phyloP scores from a whole-genome alignment of 768 basidiomycete genomes.

The Lactarius vividus region DNA sequence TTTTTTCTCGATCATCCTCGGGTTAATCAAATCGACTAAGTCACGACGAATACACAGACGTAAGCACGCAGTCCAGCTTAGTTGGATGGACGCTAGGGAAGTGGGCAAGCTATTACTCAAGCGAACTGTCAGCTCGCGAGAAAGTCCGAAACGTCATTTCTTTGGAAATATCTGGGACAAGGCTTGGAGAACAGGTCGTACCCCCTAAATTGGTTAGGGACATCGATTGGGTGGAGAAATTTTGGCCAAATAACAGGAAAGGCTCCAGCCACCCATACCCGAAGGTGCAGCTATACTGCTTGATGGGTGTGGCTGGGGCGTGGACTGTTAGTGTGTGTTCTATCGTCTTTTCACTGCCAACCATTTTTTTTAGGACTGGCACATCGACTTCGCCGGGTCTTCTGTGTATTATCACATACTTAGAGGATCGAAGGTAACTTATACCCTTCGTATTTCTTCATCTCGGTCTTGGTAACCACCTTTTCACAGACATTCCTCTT shows the following conservation, averaged over 20 bases:
- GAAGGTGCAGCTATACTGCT: conserved; percentile 93
- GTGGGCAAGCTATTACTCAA: conserved; percentile 87
- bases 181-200: conserved; percentile 70
- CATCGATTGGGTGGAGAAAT: conserved; percentile 95
- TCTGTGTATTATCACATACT: conserved; percentile 98
- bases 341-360: background rate
- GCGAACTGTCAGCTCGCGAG: conserved; percentile 65
- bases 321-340: conserved; percentile 73
- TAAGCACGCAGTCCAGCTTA: conserved; percentile 80
- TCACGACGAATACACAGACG: conserved; percentile 49
- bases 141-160: conserved; percentile 96
- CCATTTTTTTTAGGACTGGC: conserved; percentile 79
- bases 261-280: conserved; percentile 72
- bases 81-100: conserved; percentile 87
- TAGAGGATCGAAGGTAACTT: conserved; percentile 69
- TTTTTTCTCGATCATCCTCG: conserved; percentile 27
- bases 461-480: background rate
- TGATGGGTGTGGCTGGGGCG: conserved; percentile 91
- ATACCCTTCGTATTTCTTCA: conserved; percentile 20
- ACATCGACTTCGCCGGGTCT: conserved; percentile 95
- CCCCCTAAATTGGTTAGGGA: conserved; percentile 86
- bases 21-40: background rate
- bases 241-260: conserved; percentile 82
- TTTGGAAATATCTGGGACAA: conserved; percentile 86
- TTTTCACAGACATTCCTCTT: conserved; percentile 84